Evolutionary conservation across 139 green algal species (phyloP).

Genomic region (Edaphochlamys debaryana): DNA sequence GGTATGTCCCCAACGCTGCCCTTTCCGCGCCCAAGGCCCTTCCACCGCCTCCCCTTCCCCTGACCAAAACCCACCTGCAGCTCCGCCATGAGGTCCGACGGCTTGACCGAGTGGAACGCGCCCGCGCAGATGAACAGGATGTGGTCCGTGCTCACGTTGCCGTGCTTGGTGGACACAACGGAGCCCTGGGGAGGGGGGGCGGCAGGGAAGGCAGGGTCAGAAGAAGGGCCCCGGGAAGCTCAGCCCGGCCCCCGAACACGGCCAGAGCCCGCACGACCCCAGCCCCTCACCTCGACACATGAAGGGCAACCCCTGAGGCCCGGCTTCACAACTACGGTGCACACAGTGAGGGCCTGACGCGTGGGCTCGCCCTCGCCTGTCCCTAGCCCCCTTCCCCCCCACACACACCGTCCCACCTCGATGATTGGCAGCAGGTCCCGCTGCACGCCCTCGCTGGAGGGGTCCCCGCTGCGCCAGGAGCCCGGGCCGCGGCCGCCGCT

Average conservation of each 20-base stretch:
- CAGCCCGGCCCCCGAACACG: too few species aligned
- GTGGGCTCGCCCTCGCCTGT: too few species aligned
- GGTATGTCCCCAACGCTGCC: too few species aligned
- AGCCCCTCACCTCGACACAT: neutral
- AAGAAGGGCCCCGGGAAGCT: too few species aligned
- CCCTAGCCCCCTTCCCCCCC: too few species aligned
- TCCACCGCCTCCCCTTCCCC: too few species aligned
- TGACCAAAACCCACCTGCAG: too few species aligned
- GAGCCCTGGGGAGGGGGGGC: slow-evolving; percentile 29
- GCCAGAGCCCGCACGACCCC: neutral
- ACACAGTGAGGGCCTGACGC: too few species aligned
- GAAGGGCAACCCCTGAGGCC: too few species aligned
- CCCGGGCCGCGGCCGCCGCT: slow-evolving; percentile 40
- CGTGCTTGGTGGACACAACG: slow-evolving; percentile 87
- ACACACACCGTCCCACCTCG: slow-evolving; percentile 72
- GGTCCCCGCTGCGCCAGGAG: slow-evolving; percentile 36
- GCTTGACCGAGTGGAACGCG: slow-evolving; percentile 95
- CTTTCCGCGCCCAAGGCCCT: too few species aligned
- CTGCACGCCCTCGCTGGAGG: slow-evolving; percentile 63
- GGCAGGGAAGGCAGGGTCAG: neutral
- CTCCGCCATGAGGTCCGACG: slow-evolving; percentile 74
- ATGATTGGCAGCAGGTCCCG: slow-evolving; percentile 95
- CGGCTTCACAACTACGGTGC: too few species aligned
- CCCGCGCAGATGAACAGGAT: slow-evolving; percentile 97
- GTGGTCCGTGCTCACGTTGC: slow-evolving; percentile 96